Base-by-base conservation (phyloP, 371 early-diverging fungal genomes). In the Rhizopus microsporus region DNA sequence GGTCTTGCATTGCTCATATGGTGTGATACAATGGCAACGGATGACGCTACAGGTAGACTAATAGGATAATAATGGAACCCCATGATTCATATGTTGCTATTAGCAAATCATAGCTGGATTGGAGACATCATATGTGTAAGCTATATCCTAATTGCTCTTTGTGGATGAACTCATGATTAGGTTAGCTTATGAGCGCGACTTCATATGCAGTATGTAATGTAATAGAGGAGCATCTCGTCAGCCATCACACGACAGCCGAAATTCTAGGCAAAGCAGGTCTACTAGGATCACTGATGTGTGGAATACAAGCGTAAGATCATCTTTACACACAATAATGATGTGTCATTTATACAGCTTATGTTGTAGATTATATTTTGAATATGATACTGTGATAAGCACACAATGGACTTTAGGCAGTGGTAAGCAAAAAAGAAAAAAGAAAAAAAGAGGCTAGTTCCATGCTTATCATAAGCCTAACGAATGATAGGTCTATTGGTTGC, bases 171-270 rank as follows among this genome's bases (percentile, higher is more conserved):
- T 40, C 7, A 35, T 50, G 9, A 44, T 1, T 10, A 16, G 35
- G 33, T 31, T 56, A 77, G 78, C 49, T 77, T 51, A 29, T 54
- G 2, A 72, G 78, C 56, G 78, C 78, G 15, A 72, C 74, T 0
- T 54, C 74, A 13, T 77, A 77, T 60, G 78, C 74, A 13, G 54
- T 70, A 32, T 70, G 74, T 46, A 77, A 77, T 54, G 72, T 77
- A 13, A 70, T 71, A 16, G 78, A 77, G 57, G 78, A 77, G 37
- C 67, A 77, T 54, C 52, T 77, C 17, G 75, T 77, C n/a, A 53
- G 62, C 31, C 63, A 66, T 10, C 60, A 60, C 56, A 56, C 70
- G 7, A 62, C 71, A 6, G 34, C 55, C 10, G 69, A 72, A 53
- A 72, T 77, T 15, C 44, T 77, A 5, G 56, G 65, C 0, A 63